Evolutionary conservation across 495 filamentous ascomycete species (phyloP).

Genomic region (Darksidea phi): DNA sequence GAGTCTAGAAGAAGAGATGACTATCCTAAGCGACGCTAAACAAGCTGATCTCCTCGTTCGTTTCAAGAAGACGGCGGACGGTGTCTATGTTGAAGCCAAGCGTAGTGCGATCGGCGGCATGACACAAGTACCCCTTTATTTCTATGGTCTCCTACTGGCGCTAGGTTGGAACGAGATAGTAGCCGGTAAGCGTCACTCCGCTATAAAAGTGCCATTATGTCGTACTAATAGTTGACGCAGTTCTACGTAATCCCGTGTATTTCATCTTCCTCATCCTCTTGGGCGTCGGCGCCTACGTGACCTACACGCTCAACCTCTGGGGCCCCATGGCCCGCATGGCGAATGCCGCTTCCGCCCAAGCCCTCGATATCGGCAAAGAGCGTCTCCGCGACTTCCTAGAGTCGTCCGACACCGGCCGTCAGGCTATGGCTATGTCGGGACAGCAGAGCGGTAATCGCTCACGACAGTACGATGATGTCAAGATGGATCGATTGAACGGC

Average conservation of each 20-base stretch:
- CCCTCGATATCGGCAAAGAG: slow-evolving; percentile 83
- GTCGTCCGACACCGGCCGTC: slow-evolving; percentile 72
- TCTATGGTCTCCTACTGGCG: slow-evolving; percentile 83
- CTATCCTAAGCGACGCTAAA: slow-evolving; percentile 83
- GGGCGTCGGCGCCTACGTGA: slow-evolving; percentile 75
- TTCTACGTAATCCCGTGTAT: slow-evolving; percentile 87
- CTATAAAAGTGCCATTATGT: not conserved
- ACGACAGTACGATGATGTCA: slow-evolving; percentile 50
- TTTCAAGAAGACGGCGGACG: slow-evolving; percentile 97
- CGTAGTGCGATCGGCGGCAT: slow-evolving; percentile 93
- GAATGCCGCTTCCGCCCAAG: slow-evolving; percentile 83
- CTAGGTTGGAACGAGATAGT: slow-evolving; percentile 97
- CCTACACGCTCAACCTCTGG: slow-evolving; percentile 90
- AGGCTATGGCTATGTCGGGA: slow-evolving; percentile 68
- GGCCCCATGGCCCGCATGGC: slow-evolving; percentile 93
- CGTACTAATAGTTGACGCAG: slow-evolving; percentile 53
- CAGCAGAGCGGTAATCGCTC: slow-evolving; percentile 2
- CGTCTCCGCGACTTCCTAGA: slow-evolving; percentile 83
- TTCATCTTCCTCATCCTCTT: slow-evolving; percentile 82
- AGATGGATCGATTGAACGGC: slow-evolving; percentile 60
- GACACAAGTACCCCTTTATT: slow-evolving; percentile 90
- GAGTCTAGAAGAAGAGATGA: slow-evolving; percentile 92
- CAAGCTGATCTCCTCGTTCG: slow-evolving; percentile 84
- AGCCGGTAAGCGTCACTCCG: slow-evolving; percentile 62
- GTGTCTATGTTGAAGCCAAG: slow-evolving; percentile 96